Evolutionary conservation across 768 basidiomycete genomes (phyloP).

Genomic region (Udeniomyces megalosporus): DNA sequence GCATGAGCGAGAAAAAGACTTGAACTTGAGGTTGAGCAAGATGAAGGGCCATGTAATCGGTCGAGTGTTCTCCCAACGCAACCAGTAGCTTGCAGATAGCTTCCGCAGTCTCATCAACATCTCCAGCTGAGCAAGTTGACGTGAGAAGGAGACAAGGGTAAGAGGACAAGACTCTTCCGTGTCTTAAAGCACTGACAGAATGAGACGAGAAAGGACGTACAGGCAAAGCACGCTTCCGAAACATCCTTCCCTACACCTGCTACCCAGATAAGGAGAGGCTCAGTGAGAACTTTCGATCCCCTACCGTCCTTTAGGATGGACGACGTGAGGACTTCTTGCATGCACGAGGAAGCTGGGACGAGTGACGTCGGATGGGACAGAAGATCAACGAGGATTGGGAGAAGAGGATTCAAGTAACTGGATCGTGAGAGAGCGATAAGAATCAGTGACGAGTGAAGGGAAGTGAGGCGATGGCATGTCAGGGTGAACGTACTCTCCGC

Average conservation of each 20-base stretch:
- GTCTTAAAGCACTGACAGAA: background rate
- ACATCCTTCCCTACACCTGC: conserved; percentile 42
- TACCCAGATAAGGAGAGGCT: conserved; percentile 72
- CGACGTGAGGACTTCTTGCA: conserved; percentile 62
- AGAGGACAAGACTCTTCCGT: no score
- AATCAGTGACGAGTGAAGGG: background rate
- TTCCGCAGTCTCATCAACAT: conserved; percentile 39
- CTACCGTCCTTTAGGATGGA: conserved; percentile 56
- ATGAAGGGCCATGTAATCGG: conserved; percentile 53
- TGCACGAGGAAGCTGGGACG: conserved; percentile 47
- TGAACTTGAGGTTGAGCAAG: conserved; percentile 46
- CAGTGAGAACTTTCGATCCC: conserved; percentile 55
- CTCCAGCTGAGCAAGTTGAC: no score
- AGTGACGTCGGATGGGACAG: conserved; percentile 41
- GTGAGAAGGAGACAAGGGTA: no score
- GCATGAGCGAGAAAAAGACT: conserved; percentile 49
- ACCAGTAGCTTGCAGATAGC: conserved; percentile 66
- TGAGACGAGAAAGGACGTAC: conserved; percentile 23
- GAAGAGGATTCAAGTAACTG: conserved; percentile 35
- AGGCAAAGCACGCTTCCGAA: conserved; percentile 29
- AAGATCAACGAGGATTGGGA: conserved; percentile 41
- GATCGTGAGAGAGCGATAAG: conserved; percentile 34
- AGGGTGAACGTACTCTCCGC: conserved; percentile 43
- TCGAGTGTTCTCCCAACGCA: conserved; percentile 73
- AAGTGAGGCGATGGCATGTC: background rate